Conservation (phyloP, 2,329 filamentous ascomycete genomes). For the Geoglossum cookeanum region DNA sequence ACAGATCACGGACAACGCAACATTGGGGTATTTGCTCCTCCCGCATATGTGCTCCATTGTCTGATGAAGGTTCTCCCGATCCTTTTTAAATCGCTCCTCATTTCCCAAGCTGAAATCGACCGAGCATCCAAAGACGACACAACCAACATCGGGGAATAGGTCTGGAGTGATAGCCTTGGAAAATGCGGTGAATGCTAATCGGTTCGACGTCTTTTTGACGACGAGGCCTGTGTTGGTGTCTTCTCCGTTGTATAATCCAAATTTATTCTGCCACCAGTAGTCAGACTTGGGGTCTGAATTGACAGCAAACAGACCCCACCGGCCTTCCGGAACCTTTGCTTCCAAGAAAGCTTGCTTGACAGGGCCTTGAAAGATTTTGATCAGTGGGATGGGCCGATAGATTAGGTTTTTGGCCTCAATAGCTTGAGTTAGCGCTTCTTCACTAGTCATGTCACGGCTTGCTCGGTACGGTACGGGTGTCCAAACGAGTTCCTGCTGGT, state of each 20-base stretch:
- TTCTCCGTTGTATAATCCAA: not conserved
- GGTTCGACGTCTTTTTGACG: not conserved
- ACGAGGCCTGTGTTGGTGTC: not conserved
- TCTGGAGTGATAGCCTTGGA: not conserved
- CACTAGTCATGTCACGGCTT: not conserved
- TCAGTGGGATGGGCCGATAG: not conserved
- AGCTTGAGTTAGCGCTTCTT: not conserved
- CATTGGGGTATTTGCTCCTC: not conserved
- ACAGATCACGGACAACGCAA: not conserved
- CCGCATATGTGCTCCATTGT: not conserved
- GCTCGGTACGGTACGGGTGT: not conserved
- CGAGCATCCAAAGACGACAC: not conserved
- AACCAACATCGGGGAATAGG: not conserved
- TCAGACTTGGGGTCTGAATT: not conserved
- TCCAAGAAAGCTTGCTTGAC: not conserved
- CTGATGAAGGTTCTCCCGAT: not conserved
- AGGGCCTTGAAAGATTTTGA: not conserved
- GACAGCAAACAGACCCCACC: not conserved
- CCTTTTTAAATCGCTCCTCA: not conserved
- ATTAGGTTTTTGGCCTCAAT: not conserved
- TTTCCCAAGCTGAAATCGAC: not conserved
- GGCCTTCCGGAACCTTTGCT: not conserved
- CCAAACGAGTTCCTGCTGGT: not conserved
- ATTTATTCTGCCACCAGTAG: constrained; percentile 2
- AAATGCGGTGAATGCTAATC: not conserved